These are phyloP conservation scores for Taphrina wiesneri DNA, from an alignment of 1,139 yeast genomes.

Conservation along the genomic window DNA sequence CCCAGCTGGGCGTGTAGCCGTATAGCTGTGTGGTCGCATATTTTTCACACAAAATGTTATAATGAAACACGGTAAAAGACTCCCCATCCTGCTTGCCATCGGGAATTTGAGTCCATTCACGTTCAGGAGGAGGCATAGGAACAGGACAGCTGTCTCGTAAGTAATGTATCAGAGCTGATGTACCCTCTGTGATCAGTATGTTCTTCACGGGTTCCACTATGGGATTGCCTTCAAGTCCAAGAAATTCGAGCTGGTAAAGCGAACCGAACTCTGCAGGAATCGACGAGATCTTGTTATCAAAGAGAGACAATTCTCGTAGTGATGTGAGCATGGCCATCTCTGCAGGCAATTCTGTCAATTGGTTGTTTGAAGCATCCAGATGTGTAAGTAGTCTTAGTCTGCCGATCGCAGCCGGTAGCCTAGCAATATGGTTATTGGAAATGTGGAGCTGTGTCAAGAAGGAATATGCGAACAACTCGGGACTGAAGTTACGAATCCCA, in stretches of 20 bases:
- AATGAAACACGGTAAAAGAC: constrained; percentile 73
- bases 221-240: constrained; percentile 94
- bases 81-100: constrained; percentile 46
- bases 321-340: constrained; percentile 83
- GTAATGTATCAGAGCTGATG: constrained; percentile 75
- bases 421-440: constrained; percentile 76
- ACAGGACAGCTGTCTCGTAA: constrained; percentile 81
- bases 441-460: constrained; percentile 85
- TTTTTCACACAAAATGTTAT: constrained; percentile 91
- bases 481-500: constrained; percentile 68
- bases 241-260: constrained; percentile 75
- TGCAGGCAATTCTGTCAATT: constrained; percentile 67
- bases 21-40: constrained; percentile 92
- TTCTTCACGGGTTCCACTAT: constrained; percentile 65
- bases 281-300: constrained; percentile 76
- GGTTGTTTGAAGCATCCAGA: constrained; percentile 80
- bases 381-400: constrained; percentile 74
- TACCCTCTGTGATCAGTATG: constrained; percentile 76
- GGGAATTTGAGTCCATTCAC: constrained; percentile 60
- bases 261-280: constrained; percentile 86
- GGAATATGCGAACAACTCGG: constrained; percentile 74
- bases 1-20: constrained; percentile 97
- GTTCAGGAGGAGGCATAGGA: constrained; percentile 63
- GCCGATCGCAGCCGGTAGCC: constrained; percentile 69
- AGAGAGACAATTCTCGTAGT: constrained; percentile 76